Base-by-base conservation (phyloP, 2,329 filamentous ascomycete species). In the Fusarium goolgardi region DNA sequence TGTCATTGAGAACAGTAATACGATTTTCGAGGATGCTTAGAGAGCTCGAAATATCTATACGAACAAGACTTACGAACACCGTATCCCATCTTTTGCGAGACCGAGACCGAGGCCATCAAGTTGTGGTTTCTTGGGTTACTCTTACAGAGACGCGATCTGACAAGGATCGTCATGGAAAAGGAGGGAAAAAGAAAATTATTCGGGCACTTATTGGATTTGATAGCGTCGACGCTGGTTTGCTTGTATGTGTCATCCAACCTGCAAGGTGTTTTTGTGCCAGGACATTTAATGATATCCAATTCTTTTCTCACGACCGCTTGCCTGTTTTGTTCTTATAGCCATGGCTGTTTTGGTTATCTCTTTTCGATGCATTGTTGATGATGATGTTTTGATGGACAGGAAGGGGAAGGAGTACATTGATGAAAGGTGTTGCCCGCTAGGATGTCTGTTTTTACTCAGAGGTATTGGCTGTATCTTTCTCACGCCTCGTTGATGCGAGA, bases 1-100 rank as follows among this genome's bases (percentile, higher is more conserved):
- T 74, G 85, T 99, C 75, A 91, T 98, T 69, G 95, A 98, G 78
- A 91, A 97, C 78, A 94, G 91, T 77, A 87, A 93, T 74, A 87
- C 86, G 71, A 91, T 97, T 63, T 98, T 97, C 77, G 82, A 83
- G 59, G 85, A 87, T 34, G 72, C 67, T 45, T 74, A 63, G 61
- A 29, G 54, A 62, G 54, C 46, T 32, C 40, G 39, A 49, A 35
- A 54, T 45, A 60, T 58, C 39, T 56, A 56, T 44, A 56, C 63
- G 39, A 57, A 40, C 18, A 51, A 47, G 53, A 58, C 27, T 49
- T 50, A 50, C 44, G 51, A 60, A 40, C 23, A 53, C 50, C 47
- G 59, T 25, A 70, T 47, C 46, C 18, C 52, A 45, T 45, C 39
- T 52, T 52, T 50, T 27, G 62, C 56, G 13, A 50, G 47, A 50